phyloP scores from a whole-genome alignment of 1,139 yeast species.

The Yamadazyma aaseri region DNA sequence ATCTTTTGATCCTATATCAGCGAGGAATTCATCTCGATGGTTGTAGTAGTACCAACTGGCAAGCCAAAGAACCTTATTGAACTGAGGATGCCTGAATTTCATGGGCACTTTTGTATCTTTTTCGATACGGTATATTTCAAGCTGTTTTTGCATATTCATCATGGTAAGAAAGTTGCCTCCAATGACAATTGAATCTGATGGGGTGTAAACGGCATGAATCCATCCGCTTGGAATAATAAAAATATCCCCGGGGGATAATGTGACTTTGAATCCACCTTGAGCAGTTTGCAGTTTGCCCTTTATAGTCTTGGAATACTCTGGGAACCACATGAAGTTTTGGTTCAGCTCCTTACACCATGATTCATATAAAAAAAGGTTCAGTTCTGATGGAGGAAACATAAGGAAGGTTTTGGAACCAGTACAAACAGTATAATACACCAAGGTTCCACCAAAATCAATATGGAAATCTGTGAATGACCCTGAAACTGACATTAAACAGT shows the following conservation, averaged over 20 bases:
- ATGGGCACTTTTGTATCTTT: conserved; percentile 68
- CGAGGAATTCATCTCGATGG: conserved; percentile 21
- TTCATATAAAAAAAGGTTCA: conserved; percentile 59
- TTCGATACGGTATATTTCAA: conserved; percentile 63
- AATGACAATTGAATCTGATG: conserved; percentile 73
- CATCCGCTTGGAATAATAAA: conserved; percentile 88
- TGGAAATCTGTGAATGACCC: conserved; percentile 88
- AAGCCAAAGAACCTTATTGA: conserved; percentile 69
- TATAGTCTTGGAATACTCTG: conserved; percentile 39
- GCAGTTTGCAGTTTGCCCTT: conserved; percentile 27
- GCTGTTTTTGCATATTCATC: conserved; percentile 60
- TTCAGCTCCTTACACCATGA: conserved; percentile 71
- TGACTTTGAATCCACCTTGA: conserved; percentile 60
- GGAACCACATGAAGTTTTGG: conserved; percentile 68
- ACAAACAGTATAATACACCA: conserved; percentile 82
- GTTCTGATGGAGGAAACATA: conserved; percentile 72
- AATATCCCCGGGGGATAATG: conserved; percentile 66
- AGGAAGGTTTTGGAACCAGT: conserved; percentile 72
- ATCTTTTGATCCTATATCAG: conserved; percentile 18
- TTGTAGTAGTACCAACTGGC: conserved; percentile 46
- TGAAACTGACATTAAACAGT: conserved; percentile 81
- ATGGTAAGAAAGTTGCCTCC: conserved; percentile 85
- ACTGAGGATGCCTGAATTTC: conserved; percentile 75
- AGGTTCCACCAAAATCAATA: conserved; percentile 89
- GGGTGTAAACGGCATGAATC: conserved; percentile 90